Conservation (phyloP, 2,329 filamentous ascomycete genomes). For the Fusarium bulbicola region DNA sequence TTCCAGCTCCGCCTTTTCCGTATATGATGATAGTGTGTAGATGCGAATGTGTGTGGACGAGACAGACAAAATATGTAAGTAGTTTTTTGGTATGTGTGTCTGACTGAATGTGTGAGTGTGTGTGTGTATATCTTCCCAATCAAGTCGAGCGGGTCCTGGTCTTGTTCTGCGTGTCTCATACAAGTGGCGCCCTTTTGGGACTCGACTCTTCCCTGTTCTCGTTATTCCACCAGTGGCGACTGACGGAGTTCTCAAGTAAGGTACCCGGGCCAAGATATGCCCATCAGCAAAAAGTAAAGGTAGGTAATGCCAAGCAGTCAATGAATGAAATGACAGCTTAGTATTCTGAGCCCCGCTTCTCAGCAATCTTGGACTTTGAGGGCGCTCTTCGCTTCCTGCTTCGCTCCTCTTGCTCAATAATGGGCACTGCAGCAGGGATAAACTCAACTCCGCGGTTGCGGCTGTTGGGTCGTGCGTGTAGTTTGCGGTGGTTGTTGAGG, state of each 20-base stretch:
- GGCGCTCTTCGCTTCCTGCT: constrained; percentile 52
- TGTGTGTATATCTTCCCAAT: constrained; percentile 19
- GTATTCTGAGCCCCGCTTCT: constrained; percentile 46
- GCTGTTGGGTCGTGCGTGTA: constrained; percentile 52
- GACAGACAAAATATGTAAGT: constrained; percentile 28
- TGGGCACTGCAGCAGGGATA: constrained; percentile 51
- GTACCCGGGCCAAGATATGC: constrained; percentile 31
- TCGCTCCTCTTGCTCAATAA: constrained; percentile 53
- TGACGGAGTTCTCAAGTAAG: constrained; percentile 28
- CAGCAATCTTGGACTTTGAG: constrained; percentile 48
- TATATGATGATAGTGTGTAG: constrained; percentile 27
- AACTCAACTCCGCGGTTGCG: constrained; percentile 53
- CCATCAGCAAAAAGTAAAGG: not conserved
- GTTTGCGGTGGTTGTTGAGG: constrained; percentile 54
- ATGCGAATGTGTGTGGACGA: constrained; percentile 32
- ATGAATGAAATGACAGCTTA: constrained; percentile 9
- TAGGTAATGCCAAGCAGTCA: not conserved
- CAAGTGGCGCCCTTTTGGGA: constrained; percentile 14
- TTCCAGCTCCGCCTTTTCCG: constrained; percentile 20
- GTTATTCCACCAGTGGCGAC: constrained; percentile 6
- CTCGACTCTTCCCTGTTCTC: constrained; percentile 23
- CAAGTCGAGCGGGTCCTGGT: not conserved
- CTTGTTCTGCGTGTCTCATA: constrained; percentile 36
- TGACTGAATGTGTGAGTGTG: not conserved
- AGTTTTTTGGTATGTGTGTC: not conserved